These are phyloP conservation scores for Cornus controversa DNA, from an alignment of 148 eudicot genomes.

Conservation along the genomic window DNA sequence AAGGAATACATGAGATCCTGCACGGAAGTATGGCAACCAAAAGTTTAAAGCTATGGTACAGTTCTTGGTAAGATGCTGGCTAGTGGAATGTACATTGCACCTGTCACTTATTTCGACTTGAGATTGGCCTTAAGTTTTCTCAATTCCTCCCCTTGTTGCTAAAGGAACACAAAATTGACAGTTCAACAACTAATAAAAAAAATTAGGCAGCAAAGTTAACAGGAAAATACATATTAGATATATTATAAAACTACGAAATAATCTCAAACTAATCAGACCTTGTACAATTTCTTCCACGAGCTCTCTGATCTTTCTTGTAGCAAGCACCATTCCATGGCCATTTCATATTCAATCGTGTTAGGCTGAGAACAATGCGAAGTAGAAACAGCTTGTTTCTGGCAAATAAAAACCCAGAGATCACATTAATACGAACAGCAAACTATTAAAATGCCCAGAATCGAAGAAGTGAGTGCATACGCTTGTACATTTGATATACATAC, in stretches of 20 bases:
- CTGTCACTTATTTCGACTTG: constrained; percentile 31
- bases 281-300: constrained; percentile 41
- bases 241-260: not conserved
- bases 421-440: not conserved
- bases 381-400: constrained; percentile 70
- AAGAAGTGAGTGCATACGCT: too few relatives aligned
- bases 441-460: not conserved
- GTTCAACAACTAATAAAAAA: not conserved
- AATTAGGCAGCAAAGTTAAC: not conserved
- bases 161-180: constrained; percentile 11
- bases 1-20: not conserved
- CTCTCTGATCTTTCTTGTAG: constrained; percentile 49
- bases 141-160: constrained; percentile 53
- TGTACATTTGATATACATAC: too few relatives aligned
- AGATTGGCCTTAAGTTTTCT: constrained; percentile 36
- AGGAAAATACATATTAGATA: not conserved
- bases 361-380: constrained; percentile 78
- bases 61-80: not conserved
- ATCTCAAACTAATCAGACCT: constrained; percentile 31
- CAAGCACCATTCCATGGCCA: constrained; percentile 78
- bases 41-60: not conserved
- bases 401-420: constrained; percentile 9
- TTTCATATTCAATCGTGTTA: constrained; percentile 65
- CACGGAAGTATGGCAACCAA: not conserved
- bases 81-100: constrained; percentile 1